Evolutionary conservation across 345 rosid genomes (phyloP), one percentile per base, ranked within the genome.

Genomic region (Corchorus capsularis): DNA sequence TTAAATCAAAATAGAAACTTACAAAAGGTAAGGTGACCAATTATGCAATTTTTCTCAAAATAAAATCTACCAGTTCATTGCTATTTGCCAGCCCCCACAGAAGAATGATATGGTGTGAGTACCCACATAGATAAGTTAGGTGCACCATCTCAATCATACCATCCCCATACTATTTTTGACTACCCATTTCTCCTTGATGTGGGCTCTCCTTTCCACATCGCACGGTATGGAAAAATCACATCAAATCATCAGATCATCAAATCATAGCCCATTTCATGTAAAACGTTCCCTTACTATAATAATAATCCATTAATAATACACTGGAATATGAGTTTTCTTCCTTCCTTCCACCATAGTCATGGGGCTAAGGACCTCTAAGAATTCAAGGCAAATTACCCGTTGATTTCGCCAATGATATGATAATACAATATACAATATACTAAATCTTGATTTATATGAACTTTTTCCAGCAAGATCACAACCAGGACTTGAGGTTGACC

Each of bases 41-140:
- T 27, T 27, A 27, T 27, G 27, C 27, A 27, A 27, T 27, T 27
- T 27, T 27, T 1, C 27, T 27, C 27, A 27, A 27, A 52, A 52
- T n/a, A 52, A 52, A 0, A 41, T 4, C 16, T 54, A 20, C 59
- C 2, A 54, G 41, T 17, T 1, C 4, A 57, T 56, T 39, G 63
- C 41, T 16, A n/a, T 27, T 27, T 27, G 53, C 32, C 13, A 14
- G 65, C 69, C 61, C 72, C 53, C 4, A 46, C 71, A 43, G 79
- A 27, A 79, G 78, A 78, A 78, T 80, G 85, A 82, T 79, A 75
- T 41, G 69, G 85, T 82, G 82, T 72, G 64, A 76, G 84, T 80
- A 56, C 73, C 83, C 82, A 57, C 85, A 70, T 68, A 57, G 82
- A 80, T 72, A 20, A 77, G 84, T 83, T 83, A 46, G 88, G 86